A percentile compares a stretch with the other conserved stretches of the same genome.
Evolutionary conservation across 2,329 filamentous ascomycete species (phyloP).

Genomic region (Penicillium sp.): DNA sequence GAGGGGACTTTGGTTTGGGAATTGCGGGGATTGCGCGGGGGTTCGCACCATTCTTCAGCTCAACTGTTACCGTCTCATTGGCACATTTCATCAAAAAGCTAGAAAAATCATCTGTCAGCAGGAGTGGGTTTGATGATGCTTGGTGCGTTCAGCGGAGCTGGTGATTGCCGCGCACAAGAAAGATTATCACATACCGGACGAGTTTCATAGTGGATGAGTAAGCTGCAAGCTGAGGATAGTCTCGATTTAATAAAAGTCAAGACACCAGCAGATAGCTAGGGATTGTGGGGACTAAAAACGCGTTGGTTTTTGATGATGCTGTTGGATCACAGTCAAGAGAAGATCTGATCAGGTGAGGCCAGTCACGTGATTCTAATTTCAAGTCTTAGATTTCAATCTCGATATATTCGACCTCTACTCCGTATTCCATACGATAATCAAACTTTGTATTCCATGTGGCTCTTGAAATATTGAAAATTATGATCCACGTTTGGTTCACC

Average conservation of each 20-base stretch:
- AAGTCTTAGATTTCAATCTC: background rate
- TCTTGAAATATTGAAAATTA: background rate
- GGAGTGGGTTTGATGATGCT: constrained; percentile 8
- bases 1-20: background rate
- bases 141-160: constrained; percentile 10
- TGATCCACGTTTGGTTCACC: too few species aligned
- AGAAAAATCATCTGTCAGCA: constrained; percentile 18
- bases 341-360: constrained; percentile 9
- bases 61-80: constrained; percentile 96
- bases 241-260: constrained; percentile 3
- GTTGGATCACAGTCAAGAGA: constrained; percentile 19
- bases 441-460: too few species aligned
- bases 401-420: background rate
- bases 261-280: constrained; percentile 4
- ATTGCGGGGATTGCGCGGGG: constrained; percentile 2
- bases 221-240: background rate
- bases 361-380: constrained; percentile 6
- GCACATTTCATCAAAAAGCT: constrained; percentile 99
- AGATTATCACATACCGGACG: constrained; percentile 62
- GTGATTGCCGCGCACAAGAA: background rate
- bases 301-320: constrained; percentile 13
- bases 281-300: constrained; percentile 10
- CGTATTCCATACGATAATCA: background rate
- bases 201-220: constrained; percentile 69
- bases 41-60: constrained; percentile 83